Evolutionary conservation across 495 filamentous ascomycete species (phyloP), one percentile per base, ranked within the genome.

Genomic region (Penicillium flavigenum): DNA sequence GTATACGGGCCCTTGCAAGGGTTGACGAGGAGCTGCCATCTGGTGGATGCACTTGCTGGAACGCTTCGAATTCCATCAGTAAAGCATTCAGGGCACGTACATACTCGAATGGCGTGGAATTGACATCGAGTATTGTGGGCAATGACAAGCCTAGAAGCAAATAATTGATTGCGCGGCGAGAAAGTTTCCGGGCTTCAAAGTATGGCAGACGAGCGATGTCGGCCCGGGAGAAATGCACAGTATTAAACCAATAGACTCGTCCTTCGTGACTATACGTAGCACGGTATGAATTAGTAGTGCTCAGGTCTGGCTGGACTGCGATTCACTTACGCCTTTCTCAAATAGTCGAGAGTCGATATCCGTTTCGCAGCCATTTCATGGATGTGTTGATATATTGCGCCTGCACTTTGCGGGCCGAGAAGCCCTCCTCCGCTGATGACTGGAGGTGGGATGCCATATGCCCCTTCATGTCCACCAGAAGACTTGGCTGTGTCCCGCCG

Each of bases 171-270:
- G 95, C 92, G 56, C 86, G 87, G 43, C 91, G 86, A 56, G 88
- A 86, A 31, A 96, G 85, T 65, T 91, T 93, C 61, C 85, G 84
- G 26, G 83, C 70, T 60, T 94, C 88, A 64, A 96, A 92, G 71
- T 91, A 96, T 29, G 95, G 87, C 70, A 96, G 84, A 58, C 84
- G 87, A 31, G 81, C 73, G 31, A 98, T 80, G 69, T 96, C 91
- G 24, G 83, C 71, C 61, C 90, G 91, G 58, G 89, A 87, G 72
- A 96, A 96, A 69, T 94, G 86, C 44, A 97, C 81, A 0, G 94
- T 95, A 73, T 96, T 96, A 73, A 96, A 96, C 92, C 93, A 98
- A 76, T 96, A 97, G 22, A 96, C 86, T 50, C 88, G 87, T 47
- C 95, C 93, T 75, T 96, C 91, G 62, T 96, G 89, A 22, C 91